Base-by-base conservation (phyloP, 2,329 filamentous ascomycete genomes). In the Annulohypoxylon truncatum region DNA sequence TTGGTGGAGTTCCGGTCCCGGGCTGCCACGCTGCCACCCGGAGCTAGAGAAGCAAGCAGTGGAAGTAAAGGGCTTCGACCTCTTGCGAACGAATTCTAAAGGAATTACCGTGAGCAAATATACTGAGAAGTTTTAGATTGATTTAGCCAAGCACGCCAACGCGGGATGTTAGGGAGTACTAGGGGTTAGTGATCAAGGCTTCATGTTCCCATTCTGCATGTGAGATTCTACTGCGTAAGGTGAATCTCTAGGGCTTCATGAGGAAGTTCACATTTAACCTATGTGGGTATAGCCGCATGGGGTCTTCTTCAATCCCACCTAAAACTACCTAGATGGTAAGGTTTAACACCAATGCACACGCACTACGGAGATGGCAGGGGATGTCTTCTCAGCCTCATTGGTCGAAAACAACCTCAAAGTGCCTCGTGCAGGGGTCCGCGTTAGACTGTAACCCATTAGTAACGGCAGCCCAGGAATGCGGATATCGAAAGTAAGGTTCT, bases 331-430 rank as follows among this genome's bases (percentile, higher is more conserved):
- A 51, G 57, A 46, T 20, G 31, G 58, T 66, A 60, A 66, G 33
- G 38, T 62, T 62, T 61, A 60, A 48, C 50, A 60, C 55, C 47
- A 46, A 59, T 69, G 61, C 56, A 59, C 53, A 59, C 57, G 50
- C 24, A 56, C 35, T 61, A 48, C 24, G 44, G 22, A 59, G 33
- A 47, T 44, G 64, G 31, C 60, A 46, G 38, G 67, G 67, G 53
- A 54, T 13, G 6, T 18, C 20, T n/a, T n/a, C 26, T 55, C 54
- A 47, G 47, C 52, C 65, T 46, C n/a, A 68, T 70, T 70, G 67
- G 67, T 38, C 24, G 51, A 58, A 70, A 70, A 70, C 57, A 50
- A 66, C 64, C 67, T 70, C 67, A 70, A 70, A 66, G 62, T 68
- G 66, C 62, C 66, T 68, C 66, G 66, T 61, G 63, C 66, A 68